phyloP scores from a whole-genome alignment of 2,329 filamentous ascomycete species.

The Hymenotorrendiella dingleyae region DNA sequence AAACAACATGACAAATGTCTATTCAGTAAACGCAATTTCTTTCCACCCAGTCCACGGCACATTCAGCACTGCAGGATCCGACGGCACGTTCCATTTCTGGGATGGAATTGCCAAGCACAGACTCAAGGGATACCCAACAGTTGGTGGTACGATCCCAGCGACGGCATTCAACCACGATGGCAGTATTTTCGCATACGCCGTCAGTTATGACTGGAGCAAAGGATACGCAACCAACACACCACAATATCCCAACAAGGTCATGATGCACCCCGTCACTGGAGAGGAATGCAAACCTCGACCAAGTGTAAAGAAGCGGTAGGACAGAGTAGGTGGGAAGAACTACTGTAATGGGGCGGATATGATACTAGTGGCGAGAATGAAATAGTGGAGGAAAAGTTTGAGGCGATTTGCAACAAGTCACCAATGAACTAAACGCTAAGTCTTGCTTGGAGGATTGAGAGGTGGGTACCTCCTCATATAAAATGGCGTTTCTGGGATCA shows the following conservation, averaged over 20 bases:
- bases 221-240: conserved; percentile 81
- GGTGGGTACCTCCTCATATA: no score
- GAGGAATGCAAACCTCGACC: conserved; percentile 54
- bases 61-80: conserved; percentile 93
- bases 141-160: conserved; percentile 80
- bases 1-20: conserved; percentile 78
- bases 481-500: no score
- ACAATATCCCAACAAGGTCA: conserved; percentile 70
- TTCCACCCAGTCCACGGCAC: conserved; percentile 97
- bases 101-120: conserved; percentile 88
- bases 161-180: conserved; percentile 89
- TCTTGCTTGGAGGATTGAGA: no score
- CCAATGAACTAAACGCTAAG: background rate
- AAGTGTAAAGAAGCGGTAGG: conserved; percentile 33
- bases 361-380: background rate
- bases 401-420: no score
- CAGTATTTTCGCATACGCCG: conserved; percentile 78
- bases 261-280: conserved; percentile 70
- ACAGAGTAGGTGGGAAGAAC: background rate
- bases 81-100: conserved; percentile 97
- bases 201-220: conserved; percentile 98
- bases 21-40: conserved; percentile 92
- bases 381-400: no score
- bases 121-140: conserved; percentile 79
- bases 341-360: background rate